A percentile compares a stretch with the other conserved stretches of the same genome.
Evolutionary conservation across 202 grass and related monocot species (phyloP).

Genomic region (Eragrostis tef): DNA sequence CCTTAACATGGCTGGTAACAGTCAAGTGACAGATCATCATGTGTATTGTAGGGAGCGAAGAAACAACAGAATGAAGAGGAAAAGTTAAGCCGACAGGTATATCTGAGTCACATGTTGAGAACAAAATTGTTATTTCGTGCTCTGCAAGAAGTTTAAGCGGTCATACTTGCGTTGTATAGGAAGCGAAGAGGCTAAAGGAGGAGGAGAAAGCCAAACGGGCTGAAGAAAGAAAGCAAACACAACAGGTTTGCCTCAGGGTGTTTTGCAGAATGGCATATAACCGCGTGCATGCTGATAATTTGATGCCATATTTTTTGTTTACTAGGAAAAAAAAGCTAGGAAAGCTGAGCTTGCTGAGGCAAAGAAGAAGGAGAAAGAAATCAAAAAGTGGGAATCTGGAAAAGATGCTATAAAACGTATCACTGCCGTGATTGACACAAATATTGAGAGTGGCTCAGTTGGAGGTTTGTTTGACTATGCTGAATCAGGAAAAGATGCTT

Average conservation of each 20-base stretch:
- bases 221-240: conserved; percentile 56
- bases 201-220: conserved; percentile 49
- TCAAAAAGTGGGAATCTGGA: conserved; percentile 74
- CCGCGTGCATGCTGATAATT: conserved; percentile 3
- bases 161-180: conserved; percentile 33
- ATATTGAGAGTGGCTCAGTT: conserved; percentile 61
- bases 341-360: conserved; percentile 63
- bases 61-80: conserved; percentile 50
- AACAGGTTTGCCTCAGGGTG: conserved; percentile 45
- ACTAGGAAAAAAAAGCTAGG: conserved; percentile 75
- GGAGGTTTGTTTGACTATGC: conserved; percentile 59
- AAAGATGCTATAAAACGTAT: conserved; percentile 74
- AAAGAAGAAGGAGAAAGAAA: conserved; percentile 74
- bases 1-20: not conserved
- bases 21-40: conserved; percentile 18
- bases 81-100: conserved; percentile 45
- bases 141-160: conserved; percentile 16
- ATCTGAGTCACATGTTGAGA: conserved; percentile 2
- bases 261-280: conserved; percentile 23
- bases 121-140: not conserved
- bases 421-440: conserved; percentile 66
- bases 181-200: conserved; percentile 40
- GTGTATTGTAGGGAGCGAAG: conserved; percentile 38
- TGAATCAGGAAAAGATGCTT: no score
- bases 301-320: conserved; percentile 30